phyloP scores from a whole-genome alignment of 2,329 filamentous ascomycete genomes.

The Penicillium sp. region DNA sequence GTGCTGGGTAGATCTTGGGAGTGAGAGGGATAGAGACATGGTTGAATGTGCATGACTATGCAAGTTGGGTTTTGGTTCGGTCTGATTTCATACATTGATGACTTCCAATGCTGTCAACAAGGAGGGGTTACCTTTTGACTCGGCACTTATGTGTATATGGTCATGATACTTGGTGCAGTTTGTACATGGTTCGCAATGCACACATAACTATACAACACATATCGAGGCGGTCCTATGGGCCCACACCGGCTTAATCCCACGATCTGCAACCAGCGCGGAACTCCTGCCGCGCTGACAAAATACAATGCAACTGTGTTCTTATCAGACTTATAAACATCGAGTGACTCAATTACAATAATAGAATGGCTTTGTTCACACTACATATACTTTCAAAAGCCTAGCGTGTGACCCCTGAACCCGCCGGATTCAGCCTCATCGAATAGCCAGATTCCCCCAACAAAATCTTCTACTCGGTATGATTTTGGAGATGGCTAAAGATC shows the following conservation, averaged over 20 bases:
- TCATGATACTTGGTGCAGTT: neutral
- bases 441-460: neutral
- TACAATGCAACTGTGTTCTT: neutral
- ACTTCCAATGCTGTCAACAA: neutral
- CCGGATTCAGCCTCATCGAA: neutral
- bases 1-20: conserved; percentile 38
- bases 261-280: neutral
- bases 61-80: neutral
- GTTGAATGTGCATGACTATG: neutral
- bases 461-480: neutral
- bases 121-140: neutral
- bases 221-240: neutral
- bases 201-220: neutral
- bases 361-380: neutral
- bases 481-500: conserved; percentile 1
- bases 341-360: neutral
- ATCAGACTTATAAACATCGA: neutral
- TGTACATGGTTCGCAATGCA: neutral
- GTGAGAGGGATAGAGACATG: neutral
- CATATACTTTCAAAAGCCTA: neutral
- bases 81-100: neutral
- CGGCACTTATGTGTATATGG: neutral
- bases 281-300: conserved; percentile 8
- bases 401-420: neutral
- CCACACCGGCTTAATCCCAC: neutral